A percentile compares a stretch with the other conserved stretches of the same genome.
phyloP scores from a whole-genome alignment of 2,329 filamentous ascomycete species.

The Balansia obtecta region DNA sequence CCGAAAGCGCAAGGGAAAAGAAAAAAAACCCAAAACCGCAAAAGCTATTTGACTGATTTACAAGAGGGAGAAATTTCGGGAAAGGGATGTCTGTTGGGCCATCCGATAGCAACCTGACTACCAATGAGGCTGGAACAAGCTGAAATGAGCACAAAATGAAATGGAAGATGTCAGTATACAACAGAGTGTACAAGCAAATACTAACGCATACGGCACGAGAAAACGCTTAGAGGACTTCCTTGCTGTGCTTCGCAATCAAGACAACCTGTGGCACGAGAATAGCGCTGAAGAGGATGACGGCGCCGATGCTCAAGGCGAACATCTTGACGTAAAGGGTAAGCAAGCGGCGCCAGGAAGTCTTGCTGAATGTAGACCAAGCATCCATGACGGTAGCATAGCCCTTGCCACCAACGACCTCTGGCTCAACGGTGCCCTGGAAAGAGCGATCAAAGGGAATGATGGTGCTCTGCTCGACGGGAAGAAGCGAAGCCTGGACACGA shows the following conservation, averaged over 20 bases:
- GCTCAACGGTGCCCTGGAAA: slow-evolving; percentile 64
- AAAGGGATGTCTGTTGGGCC: no score
- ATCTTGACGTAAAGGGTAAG: slow-evolving; percentile 67
- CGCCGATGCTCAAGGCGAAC: slow-evolving; percentile 38
- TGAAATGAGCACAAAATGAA: no score
- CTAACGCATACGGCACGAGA: not conserved
- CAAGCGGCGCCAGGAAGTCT: slow-evolving; percentile 58
- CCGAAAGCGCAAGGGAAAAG: no score
- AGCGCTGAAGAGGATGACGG: slow-evolving; percentile 30
- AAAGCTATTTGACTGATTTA: no score
- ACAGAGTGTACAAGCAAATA: not conserved
- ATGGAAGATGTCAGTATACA: not conserved
- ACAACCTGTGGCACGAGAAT: slow-evolving; percentile 40
- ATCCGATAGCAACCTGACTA: no score
- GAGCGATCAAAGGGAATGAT: slow-evolving; percentile 86
- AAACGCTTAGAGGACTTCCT: not conserved
- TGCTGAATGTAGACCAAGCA: slow-evolving; percentile 69
- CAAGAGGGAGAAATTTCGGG: no score
- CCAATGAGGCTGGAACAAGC: no score
- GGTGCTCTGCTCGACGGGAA: slow-evolving; percentile 68
- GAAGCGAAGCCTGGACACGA: slow-evolving; percentile 76
- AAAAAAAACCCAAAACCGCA: not conserved
- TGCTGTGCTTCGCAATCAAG: slow-evolving; percentile 20
- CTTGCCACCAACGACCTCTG: slow-evolving; percentile 59
- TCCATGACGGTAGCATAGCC: slow-evolving; percentile 61